Evolutionary conservation across 1,284 basidiomycete species (phyloP).

Genomic region (Wolfiporia cocos): DNA sequence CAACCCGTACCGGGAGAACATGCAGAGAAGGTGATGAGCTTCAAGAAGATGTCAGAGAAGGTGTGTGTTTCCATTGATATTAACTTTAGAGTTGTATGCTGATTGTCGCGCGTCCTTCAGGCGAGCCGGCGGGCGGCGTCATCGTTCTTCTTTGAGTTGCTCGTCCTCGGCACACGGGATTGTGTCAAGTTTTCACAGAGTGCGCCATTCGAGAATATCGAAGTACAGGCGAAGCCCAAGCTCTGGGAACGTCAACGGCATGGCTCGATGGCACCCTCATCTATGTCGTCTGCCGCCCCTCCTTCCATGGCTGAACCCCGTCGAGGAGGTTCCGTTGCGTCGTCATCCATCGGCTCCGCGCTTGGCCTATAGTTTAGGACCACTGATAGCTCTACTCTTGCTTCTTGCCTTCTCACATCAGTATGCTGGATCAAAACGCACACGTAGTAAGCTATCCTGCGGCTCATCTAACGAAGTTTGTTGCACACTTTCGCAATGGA

Average conservation of each 20-base stretch:
- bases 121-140: constrained; percentile 88
- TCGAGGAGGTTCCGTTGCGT: constrained; percentile 20
- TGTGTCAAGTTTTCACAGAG: constrained; percentile 78
- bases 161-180: constrained; percentile 91
- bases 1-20: constrained; percentile 43
- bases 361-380: constrained; percentile 22
- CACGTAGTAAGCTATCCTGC: too few relatives aligned
- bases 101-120: constrained; percentile 29
- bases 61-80: constrained; percentile 31
- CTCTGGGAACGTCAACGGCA: constrained; percentile 74
- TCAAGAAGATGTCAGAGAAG: constrained; percentile 70
- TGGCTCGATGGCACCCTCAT: constrained; percentile 36
- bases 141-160: constrained; percentile 96
- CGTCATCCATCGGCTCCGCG: constrained; percentile 31
- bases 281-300: constrained; percentile 9
- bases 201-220: constrained; percentile 80
- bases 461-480: too few relatives aligned
- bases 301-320: constrained; percentile 14
- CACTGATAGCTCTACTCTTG: too few relatives aligned
- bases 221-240: constrained; percentile 76
- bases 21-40: constrained; percentile 61
- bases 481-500: too few relatives aligned
- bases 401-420: too few relatives aligned
- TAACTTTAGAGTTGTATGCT: neutral
- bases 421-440: too few relatives aligned